Evolutionary conservation across 2,329 filamentous ascomycete species (phyloP), one percentile per base, ranked within the genome.

Genomic region (Exophiala lecanii-corni): DNA sequence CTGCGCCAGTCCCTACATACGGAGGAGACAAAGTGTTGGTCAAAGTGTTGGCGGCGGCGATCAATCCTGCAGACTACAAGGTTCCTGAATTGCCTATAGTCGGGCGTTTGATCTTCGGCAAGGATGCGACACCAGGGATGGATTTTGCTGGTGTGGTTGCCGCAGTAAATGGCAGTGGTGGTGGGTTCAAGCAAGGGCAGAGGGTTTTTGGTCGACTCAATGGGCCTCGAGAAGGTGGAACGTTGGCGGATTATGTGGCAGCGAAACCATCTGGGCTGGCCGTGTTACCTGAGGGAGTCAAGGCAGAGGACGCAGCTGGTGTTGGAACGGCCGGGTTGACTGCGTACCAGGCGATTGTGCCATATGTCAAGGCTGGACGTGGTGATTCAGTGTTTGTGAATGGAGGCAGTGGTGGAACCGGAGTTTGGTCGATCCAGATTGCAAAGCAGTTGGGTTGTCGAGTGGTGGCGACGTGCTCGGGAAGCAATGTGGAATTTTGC

Each of bases 41-140:
- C 36, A 63, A 74, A 49, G 73, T 84, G 5, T 61, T 74, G 44
- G 64, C 69, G 43, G 67, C 70, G 18, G 64, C 73, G 17, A 57
- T 83, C 50, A 84, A 84, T 57, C 79, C 79, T 0, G 74, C 75
- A 19, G 82, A 85, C 67, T 76, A 79, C 69, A 84, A 84, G 60
- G 51, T 76, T 2, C 67, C 75, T 7, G 79, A 83, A 55, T 62
- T 71, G 19, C 60, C 70, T 0, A 16, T 71, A 2, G 42, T 75
- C 4, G 59, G 59, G 2, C 62, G 66, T 3, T 48, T 67, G 16
- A 26, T 69, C 1, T 59, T 73, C 36, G 13, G 15, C 25, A 55
- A 61, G 17, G 60, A 58, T 4, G 69, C 72, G 1, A 71, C 68
- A 1, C 75, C 75, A 0, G 71, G 72, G 0, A 63, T 73, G 55